Conservation (phyloP, 192 early-diverging fungal genomes). For the Backusella circina region DNA sequence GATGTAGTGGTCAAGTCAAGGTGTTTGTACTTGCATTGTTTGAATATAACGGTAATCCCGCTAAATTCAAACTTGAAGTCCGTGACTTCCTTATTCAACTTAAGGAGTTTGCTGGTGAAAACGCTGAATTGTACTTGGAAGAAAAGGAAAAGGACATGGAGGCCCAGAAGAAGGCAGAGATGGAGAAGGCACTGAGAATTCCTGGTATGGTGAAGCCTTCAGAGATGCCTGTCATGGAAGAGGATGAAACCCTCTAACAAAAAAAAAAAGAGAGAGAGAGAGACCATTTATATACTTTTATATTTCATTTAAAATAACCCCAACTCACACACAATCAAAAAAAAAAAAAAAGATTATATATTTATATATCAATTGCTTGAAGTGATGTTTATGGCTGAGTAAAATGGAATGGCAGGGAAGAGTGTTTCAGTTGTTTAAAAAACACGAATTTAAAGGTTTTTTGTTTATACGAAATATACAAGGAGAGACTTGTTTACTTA, state of each 20-base stretch:
- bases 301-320: not conserved
- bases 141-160: slow-evolving; percentile 87
- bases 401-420: no score
- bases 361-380: no score
- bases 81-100: slow-evolving; percentile 95
- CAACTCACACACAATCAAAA: no score
- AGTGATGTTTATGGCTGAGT: no score
- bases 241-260: slow-evolving; percentile 25
- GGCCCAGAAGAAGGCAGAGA: slow-evolving; percentile 71
- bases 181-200: slow-evolving; percentile 79
- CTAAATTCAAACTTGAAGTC: slow-evolving; percentile 89
- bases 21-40: slow-evolving; percentile 87
- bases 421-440: no score
- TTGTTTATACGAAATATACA: no score
- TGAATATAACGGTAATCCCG: slow-evolving; percentile 73
- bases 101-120: slow-evolving; percentile 91
- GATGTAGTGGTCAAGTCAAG: slow-evolving; percentile 71
- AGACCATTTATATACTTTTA: no score
- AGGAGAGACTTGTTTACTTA: no score
- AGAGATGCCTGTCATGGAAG: slow-evolving; percentile 60
- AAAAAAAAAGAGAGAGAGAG: no score
- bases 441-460: no score
- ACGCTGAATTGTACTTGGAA: slow-evolving; percentile 81
- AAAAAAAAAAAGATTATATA: no score
- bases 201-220: slow-evolving; percentile 97